phyloP scores from a whole-genome alignment of 495 filamentous ascomycete genomes.

The Daldinia concentrica region DNA sequence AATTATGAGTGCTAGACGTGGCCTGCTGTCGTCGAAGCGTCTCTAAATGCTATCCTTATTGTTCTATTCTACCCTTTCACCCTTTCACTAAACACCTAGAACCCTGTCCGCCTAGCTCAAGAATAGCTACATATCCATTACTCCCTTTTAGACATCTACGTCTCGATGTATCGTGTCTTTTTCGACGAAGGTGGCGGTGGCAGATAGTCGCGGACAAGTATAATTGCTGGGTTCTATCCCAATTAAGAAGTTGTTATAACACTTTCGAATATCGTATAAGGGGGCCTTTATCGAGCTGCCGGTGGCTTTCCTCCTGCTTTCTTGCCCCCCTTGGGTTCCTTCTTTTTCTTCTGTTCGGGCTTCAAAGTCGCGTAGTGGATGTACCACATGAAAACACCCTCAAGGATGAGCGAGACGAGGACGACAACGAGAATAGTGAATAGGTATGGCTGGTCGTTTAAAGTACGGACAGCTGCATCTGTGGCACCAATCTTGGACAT shows the following conservation, averaged over 20 bases:
- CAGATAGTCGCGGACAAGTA: background rate
- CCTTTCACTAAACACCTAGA: background rate
- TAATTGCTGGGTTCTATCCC: background rate
- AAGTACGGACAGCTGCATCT: slow-evolving; percentile 57
- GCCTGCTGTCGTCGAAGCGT: slow-evolving; percentile 45
- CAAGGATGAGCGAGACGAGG: slow-evolving; percentile 54
- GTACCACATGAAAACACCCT: slow-evolving; percentile 57
- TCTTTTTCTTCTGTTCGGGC: slow-evolving; percentile 60
- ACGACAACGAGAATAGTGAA: slow-evolving; percentile 61
- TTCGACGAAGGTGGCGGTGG: background rate
- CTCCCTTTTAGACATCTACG: background rate
- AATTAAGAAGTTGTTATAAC: background rate
- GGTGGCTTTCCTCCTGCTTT: slow-evolving; percentile 45
- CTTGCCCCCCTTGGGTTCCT: slow-evolving; percentile 50
- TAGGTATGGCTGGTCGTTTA: slow-evolving; percentile 63
- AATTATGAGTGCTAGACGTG: slow-evolving; percentile 43
- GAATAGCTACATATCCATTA: background rate
- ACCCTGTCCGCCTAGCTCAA: background rate
- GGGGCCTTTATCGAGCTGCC: slow-evolving; percentile 39
- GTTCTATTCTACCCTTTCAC: slow-evolving; percentile 4
- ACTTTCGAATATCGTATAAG: background rate
- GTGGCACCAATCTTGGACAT: slow-evolving; percentile 59
- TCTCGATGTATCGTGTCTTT: slow-evolving; percentile 1
- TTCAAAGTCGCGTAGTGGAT: slow-evolving; percentile 62
- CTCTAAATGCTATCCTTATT: slow-evolving; percentile 19